These are phyloP conservation scores for Fraxinus greggii DNA, from an alignment of 305 asterid species.

Conservation along the genomic window DNA sequence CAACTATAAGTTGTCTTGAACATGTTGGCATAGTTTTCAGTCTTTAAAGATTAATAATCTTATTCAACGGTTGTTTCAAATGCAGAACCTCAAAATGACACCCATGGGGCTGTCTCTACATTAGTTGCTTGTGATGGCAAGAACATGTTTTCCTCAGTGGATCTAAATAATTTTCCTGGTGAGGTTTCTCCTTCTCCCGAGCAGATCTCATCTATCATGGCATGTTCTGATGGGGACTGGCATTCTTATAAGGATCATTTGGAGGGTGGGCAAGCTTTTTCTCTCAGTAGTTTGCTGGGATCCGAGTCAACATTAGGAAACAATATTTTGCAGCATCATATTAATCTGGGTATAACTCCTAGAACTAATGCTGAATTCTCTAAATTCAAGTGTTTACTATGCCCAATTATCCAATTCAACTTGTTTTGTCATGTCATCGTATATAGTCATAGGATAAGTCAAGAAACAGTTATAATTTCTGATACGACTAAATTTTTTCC, in stretches of 20 bases:
- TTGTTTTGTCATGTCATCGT: background rate
- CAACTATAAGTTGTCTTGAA: background rate
- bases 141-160: conserved; percentile 24
- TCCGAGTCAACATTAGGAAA: conserved; percentile 33
- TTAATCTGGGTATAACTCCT: conserved; percentile 17
- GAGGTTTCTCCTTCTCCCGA: conserved; percentile 40
- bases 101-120: conserved; percentile 20
- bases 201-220: conserved; percentile 38
- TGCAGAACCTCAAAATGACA: conserved; percentile 33
- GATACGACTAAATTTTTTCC: background rate
- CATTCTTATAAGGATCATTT: conserved; percentile 28
- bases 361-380: conserved; percentile 9
- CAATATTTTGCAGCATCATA: conserved; percentile 16
- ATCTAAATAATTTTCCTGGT: conserved; percentile 15
- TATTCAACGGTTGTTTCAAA: conserved; percentile 10
- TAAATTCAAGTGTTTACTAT: background rate
- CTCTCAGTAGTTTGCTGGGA: conserved; percentile 23
- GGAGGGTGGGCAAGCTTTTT: conserved; percentile 28
- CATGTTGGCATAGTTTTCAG: conserved; percentile 7
- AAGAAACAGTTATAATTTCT: background rate
- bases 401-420: background rate
- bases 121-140: conserved; percentile 27
- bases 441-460: background rate
- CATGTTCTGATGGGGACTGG: conserved; percentile 37
- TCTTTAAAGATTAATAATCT: background rate